Evolutionary conservation across 768 basidiomycete genomes (phyloP), one percentile per base, ranked within the genome.

Genomic region (Neoboletus brunneissimus): DNA sequence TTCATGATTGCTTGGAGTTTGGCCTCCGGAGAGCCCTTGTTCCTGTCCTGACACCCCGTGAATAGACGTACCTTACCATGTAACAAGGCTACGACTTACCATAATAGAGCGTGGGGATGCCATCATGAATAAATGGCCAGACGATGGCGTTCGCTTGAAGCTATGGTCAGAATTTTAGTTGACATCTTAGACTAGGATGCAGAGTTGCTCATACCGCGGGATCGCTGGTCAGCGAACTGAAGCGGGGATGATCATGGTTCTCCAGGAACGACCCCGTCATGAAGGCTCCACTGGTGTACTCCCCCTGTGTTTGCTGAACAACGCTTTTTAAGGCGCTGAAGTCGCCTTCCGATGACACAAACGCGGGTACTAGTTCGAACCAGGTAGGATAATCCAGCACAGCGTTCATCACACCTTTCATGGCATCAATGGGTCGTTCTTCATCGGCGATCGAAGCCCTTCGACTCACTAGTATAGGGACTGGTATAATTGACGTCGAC

Each of bases 231-330:
- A 74, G 44, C 6, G 76, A 77, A 32, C 67, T 68, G 56, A 83
- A 80, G 18, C 81, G 76, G 11, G 81, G 77, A 51, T 81, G 75
- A 59, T 83, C 81, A 48, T 82, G 81, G 63, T 83, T 83, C 65
- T 82, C 81, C 42, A 82, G 68, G 70, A 82, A 82, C 7, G 77
- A 73, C 10, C 76, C 81, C 0, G 74, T 73, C 64, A 72, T 69
- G 60, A 77, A 75, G 34, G 70, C 51, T 25, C 79, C 76, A 31
- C 71, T 70, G 43, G 73, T 71, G 60, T 78, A 80, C n/a, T 62
- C 51, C 5, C 58, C 52, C 53, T 80, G 79, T 3, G 74, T 61
- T 25, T 62, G 52, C 42, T 58, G 55, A 16, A 76, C 67, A 22
- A 64, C 54, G 2, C 45, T 50, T 18, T 66, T 69, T 13, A 78